A percentile compares a stretch with the other conserved stretches of the same genome.
phyloP scores from a whole-genome alignment of 140 eudicot species.

The Stevia rebaudiana region DNA sequence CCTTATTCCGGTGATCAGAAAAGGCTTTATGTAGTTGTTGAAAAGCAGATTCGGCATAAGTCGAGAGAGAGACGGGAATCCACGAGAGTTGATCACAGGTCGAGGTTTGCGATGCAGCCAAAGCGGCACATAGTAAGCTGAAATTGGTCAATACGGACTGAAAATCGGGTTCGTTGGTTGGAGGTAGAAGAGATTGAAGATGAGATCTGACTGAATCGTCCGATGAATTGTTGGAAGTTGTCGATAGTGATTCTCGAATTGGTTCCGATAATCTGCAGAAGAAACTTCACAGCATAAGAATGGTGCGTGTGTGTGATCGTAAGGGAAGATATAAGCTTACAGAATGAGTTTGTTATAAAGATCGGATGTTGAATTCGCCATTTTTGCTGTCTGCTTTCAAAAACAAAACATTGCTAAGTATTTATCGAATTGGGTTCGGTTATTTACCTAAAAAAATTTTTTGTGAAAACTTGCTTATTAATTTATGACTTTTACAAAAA shows the following conservation, averaged over 20 bases:
- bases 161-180: slow-evolving; percentile 15
- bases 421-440: too few relatives aligned
- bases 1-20: slow-evolving; percentile 30
- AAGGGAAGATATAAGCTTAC: slow-evolving; percentile 28
- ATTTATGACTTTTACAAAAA: too few relatives aligned
- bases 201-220: slow-evolving; percentile 59
- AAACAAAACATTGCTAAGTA: too few relatives aligned
- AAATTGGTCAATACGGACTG: slow-evolving; percentile 35
- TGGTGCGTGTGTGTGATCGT: neutral
- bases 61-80: slow-evolving; percentile 55
- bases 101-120: slow-evolving; percentile 55
- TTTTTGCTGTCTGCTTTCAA: slow-evolving; percentile 13
- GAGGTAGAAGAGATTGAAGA: slow-evolving; percentile 56
- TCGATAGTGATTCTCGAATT: slow-evolving; percentile 38
- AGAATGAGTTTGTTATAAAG: slow-evolving; percentile 32
- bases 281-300: neutral
- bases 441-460: too few relatives aligned
- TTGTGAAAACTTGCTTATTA: too few relatives aligned
- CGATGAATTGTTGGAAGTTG: slow-evolving; percentile 44
- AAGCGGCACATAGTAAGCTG: slow-evolving; percentile 60
- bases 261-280: slow-evolving; percentile 47
- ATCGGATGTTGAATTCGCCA: slow-evolving; percentile 38
- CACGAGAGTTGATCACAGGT: slow-evolving; percentile 56
- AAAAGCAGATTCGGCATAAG: slow-evolving; percentile 47
- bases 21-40: slow-evolving; percentile 31